Evolutionary conservation across 2,329 filamentous ascomycete species (phyloP).

Genomic region (Ophiostoma fasciatum): DNA sequence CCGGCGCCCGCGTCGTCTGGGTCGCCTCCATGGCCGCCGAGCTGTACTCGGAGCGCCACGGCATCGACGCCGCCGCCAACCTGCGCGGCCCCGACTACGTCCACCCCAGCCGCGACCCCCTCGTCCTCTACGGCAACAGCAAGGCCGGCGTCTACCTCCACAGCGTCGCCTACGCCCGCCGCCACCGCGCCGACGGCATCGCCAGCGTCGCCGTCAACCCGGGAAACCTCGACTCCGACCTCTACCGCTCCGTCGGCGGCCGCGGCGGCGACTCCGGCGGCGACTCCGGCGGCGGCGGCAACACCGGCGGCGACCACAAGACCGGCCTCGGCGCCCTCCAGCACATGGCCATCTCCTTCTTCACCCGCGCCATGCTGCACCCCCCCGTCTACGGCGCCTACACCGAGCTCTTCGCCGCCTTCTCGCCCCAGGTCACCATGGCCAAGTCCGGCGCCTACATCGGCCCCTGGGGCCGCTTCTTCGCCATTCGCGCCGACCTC

Average conservation of each 20-base stretch:
- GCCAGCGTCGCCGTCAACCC: conserved; percentile 16
- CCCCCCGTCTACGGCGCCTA: conserved; percentile 20
- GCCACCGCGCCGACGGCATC: conserved; percentile 13
- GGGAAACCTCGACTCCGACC: conserved; percentile 15
- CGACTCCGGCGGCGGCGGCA: no score
- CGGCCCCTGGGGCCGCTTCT: conserved; percentile 24
- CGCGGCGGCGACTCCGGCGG: no score
- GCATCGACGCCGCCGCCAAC: conserved; percentile 10
- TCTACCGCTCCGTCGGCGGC: conserved; percentile 8
- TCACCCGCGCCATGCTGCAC: conserved; percentile 9
- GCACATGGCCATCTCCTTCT: no score
- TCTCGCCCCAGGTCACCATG: conserved; percentile 20
- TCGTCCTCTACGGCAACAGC: conserved; percentile 13
- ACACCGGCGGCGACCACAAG: no score
- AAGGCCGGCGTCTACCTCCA: conserved; percentile 15
- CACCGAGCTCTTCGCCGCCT: conserved; percentile 24
- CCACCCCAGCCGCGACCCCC: conserved; percentile 10
- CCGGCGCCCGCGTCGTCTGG: conserved; percentile 15
- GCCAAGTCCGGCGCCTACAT: conserved; percentile 19
- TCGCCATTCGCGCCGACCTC: conserved; percentile 18
- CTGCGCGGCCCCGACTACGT: conserved; percentile 12
- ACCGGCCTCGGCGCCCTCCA: no score
- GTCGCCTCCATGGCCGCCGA: conserved; percentile 11
- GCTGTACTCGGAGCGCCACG: conserved; percentile 3
- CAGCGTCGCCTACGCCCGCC: conserved; percentile 14